Evolutionary conservation across 305 asterid genomes (phyloP), one percentile per base, ranked within the genome.

Genomic region (Andrographis paniculata): DNA sequence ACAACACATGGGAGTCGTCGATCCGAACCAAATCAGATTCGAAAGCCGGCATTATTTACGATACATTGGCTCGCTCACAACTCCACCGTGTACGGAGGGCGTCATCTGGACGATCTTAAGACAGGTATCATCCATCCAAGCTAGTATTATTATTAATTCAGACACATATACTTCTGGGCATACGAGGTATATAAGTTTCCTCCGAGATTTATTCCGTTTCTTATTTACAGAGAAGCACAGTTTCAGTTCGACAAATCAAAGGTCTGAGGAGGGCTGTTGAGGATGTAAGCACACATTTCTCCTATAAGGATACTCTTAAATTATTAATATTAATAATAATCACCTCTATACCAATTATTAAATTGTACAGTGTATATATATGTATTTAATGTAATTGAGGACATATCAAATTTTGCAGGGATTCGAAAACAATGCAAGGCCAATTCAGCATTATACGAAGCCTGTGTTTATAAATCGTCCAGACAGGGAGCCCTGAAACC

Each of bases 21-120:
- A 66, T 47, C 91, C 97, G 7, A 22, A 59, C 58, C 64, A 62
- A 1, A 63, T 80, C 49, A 64, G 62, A 46, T 71, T 77, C 43
- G 76, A n/a, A 40, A 70, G 69, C 59, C 64, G 72, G 41, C 73
- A 66, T 44, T 84, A 82, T 45, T 76, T 64, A 61, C 61, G 87
- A 71, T 84, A 82, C 36, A 39, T 59, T 9, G 97, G 95, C 19
- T 88, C 97, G 20, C 85, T 88, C 15, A 82, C 97, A 0, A 53
- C 62, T 57, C 97, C 97, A 3, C 97, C 97, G 0, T 84, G 97
- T 70, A 62, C 87, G 1, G 91, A 82, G 62, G 88, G 86, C 20
- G 73, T 88, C 18, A 16, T 65, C 44, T 88, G 97, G 97, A 75
- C 73, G 14, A 48, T 88, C 41, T 33, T 77, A 19, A 69, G 63